Conservation (phyloP, 176 grass and related monocot species). For the Urochloa ruziziensis region DNA sequence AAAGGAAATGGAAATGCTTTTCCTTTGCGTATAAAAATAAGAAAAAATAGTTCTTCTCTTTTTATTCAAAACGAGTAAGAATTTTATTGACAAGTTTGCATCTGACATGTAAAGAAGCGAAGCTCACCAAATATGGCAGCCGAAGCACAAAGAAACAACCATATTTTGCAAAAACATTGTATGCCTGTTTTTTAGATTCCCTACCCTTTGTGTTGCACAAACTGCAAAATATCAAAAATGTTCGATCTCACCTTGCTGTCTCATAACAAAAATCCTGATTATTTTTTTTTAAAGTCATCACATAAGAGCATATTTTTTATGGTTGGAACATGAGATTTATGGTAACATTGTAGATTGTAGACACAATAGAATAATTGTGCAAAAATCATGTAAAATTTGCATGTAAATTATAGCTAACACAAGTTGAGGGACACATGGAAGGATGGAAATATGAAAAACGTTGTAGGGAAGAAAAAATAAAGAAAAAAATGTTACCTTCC, state of each 20-base stretch:
- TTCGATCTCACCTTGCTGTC: neutral
- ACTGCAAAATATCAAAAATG: too few species aligned
- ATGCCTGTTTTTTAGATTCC: too few species aligned
- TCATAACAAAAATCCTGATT: neutral
- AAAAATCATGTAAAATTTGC: neutral
- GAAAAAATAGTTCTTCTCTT: neutral
- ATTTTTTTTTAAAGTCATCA: neutral
- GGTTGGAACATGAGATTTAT: neutral
- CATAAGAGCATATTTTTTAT: neutral
- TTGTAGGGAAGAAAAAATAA: too few species aligned
- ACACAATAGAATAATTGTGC: neutral
- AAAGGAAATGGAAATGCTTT: neutral
- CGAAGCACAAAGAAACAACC: neutral
- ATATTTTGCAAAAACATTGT: neutral
- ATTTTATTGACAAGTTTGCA: neutral
- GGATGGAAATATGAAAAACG: too few species aligned
- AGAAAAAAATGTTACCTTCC: too few species aligned
- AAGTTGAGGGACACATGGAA: too few species aligned
- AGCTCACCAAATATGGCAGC: neutral
- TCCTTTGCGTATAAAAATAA: neutral
- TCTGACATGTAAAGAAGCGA: neutral
- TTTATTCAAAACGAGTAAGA: neutral
- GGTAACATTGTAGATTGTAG: neutral
- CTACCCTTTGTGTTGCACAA: too few species aligned
- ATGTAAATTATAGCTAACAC: neutral